Percentiles rank a stretch among this genome's conserved stretches.
Conservation (phyloP, 139 green algal species). For the Tetradesmus obliquus region DNA sequence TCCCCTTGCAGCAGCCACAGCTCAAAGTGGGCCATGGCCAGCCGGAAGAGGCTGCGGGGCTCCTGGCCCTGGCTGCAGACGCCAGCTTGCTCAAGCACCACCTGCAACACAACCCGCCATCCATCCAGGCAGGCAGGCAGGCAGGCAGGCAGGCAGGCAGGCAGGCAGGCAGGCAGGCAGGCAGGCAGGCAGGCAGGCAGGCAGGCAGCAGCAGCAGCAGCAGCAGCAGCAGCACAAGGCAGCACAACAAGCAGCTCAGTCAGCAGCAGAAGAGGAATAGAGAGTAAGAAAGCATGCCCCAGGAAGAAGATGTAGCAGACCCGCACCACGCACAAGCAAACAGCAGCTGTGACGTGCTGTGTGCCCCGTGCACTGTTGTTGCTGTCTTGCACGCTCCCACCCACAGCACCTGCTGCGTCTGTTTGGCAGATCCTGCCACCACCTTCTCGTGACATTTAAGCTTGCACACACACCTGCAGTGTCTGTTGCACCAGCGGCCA, state of each 20-base stretch:
- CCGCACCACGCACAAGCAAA: too few relatives aligned
- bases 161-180: conserved; percentile 9
- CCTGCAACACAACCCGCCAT: background rate
- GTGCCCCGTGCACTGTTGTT: too few relatives aligned
- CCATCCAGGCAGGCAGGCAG: background rate
- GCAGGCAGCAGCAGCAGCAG: background rate
- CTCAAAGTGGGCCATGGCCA: conserved; percentile 47
- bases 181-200: background rate
- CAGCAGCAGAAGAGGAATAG: too few relatives aligned
- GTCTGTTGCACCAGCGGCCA: conserved; percentile 46
- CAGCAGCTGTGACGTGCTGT: too few relatives aligned
- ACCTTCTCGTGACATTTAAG: background rate
- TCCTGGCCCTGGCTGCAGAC: background rate
- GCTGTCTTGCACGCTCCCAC: too few relatives aligned
- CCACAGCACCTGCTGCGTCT: background rate
- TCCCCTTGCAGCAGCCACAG: conserved; percentile 57
- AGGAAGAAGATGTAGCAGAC: too few relatives aligned
- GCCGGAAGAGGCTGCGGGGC: conserved; percentile 19
- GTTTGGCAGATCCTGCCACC: background rate
- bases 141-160: conserved; percentile 4
- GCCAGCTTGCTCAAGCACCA: background rate
- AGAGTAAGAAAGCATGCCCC: too few relatives aligned
- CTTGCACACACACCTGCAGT: background rate
- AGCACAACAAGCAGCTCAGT: too few relatives aligned
- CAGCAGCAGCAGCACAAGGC: too few relatives aligned